These are phyloP conservation scores for Epichloe festucae DNA, from an alignment of 2,329 filamentous ascomycete species.

Conservation along the genomic window DNA sequence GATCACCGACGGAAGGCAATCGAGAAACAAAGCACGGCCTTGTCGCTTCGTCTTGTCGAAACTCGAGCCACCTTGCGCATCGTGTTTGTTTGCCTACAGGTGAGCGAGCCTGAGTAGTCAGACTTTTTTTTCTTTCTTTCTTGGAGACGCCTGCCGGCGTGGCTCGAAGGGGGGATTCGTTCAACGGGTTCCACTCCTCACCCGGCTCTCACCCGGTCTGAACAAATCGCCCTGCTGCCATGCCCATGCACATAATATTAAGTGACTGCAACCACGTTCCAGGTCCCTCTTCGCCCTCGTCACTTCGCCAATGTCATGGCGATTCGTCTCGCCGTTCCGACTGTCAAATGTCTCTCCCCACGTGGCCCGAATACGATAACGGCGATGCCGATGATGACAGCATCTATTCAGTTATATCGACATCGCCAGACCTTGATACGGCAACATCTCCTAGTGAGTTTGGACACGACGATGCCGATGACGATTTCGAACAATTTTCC, in stretches of 20 bases:
- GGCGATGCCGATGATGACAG: conserved; percentile 11
- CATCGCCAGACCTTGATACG: conserved; percentile 12
- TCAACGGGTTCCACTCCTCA: not conserved
- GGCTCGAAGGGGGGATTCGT: no score
- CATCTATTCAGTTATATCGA: conserved; percentile 20
- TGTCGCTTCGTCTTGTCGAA: no score
- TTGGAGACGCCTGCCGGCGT: no score
- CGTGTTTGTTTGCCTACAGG: no score
- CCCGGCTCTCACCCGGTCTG: not conserved
- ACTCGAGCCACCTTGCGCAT: no score
- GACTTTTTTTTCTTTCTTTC: no score
- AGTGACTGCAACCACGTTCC: not conserved
- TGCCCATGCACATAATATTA: not conserved
- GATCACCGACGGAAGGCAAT: no score
- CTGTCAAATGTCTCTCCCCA: conserved; percentile 6
- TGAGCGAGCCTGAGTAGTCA: no score
- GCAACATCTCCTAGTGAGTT: conserved; percentile 13
- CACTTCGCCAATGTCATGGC: conserved; percentile 4
- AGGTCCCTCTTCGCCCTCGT: not conserved
- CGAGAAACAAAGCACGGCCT: no score
- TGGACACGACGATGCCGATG: conserved; percentile 12
- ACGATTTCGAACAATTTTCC: conserved; percentile 17
- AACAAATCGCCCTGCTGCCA: not conserved
- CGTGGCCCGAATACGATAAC: conserved; percentile 2
- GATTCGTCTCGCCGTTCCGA: conserved; percentile 1